Conservation (phyloP, 331 rosid genomes). For the Saraca asoca region DNA sequence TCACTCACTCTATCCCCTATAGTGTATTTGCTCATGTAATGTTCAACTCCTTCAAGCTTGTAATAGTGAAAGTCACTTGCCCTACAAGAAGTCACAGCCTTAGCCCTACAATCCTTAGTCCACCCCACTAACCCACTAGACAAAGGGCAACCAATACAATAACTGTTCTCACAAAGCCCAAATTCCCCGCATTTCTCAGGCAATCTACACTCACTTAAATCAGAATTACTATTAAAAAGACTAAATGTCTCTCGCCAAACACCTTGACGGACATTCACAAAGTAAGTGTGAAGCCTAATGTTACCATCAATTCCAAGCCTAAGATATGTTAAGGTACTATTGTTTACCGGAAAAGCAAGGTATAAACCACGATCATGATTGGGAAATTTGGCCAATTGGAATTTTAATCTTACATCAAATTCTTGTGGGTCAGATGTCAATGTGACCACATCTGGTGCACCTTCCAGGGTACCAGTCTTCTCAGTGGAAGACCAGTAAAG, state of each 20-base stretch:
- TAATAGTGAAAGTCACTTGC: conserved; percentile 46
- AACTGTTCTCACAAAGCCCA: conserved; percentile 63
- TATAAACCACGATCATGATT: neutral
- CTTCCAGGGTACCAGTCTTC: neutral
- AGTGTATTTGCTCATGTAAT: conserved; percentile 54
- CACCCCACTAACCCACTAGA: conserved; percentile 54
- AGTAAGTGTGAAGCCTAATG: conserved; percentile 36
- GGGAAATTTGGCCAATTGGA: neutral
- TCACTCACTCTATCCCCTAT: conserved; percentile 43
- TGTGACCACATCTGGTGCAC: conserved; percentile 2
- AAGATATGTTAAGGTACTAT: conserved; percentile 33
- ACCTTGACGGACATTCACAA: neutral
- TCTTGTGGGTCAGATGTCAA: neutral
- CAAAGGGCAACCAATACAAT: conserved; percentile 65
- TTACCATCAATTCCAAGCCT: conserved; percentile 52
- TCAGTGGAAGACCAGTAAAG: conserved; percentile 36
- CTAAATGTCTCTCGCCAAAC: conserved; percentile 32
- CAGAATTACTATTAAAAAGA: conserved; percentile 27
- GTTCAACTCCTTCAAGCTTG: conserved; percentile 61
- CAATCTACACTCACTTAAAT: conserved; percentile 52
- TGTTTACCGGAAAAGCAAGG: conserved; percentile 32
- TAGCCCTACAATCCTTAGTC: conserved; percentile 50
- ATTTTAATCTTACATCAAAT: conserved; percentile 17
- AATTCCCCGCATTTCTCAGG: conserved; percentile 50
- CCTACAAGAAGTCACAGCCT: conserved; percentile 42